Percentiles rank a stretch among this genome's conserved stretches.
Evolutionary conservation across 2,329 filamentous ascomycete species (phyloP).

Genomic region (Orbilia javanica): DNA sequence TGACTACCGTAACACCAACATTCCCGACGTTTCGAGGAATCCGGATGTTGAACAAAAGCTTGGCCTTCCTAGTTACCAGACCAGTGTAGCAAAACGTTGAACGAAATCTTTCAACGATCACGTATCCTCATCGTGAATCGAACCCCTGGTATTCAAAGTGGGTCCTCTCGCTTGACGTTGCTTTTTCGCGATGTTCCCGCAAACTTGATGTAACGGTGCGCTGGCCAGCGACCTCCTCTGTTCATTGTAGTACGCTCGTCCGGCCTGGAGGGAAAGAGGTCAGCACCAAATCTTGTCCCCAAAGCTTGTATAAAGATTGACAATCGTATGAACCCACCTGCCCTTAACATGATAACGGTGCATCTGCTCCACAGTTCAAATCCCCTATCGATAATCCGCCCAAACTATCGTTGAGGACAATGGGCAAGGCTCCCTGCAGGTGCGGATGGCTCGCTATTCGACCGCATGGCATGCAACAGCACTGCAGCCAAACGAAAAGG

Average conservation of each 20-base stretch:
- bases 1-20: slow-evolving; percentile 48
- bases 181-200: slow-evolving; percentile 52
- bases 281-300: slow-evolving; percentile 11
- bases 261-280: not conserved
- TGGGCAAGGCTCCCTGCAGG: slow-evolving; percentile 5
- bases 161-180: slow-evolving; percentile 44
- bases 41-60: slow-evolving; percentile 44
- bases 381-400: slow-evolving; percentile 6
- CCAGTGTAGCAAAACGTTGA: slow-evolving; percentile 20
- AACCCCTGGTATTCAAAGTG: slow-evolving; percentile 38
- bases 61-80: slow-evolving; percentile 27
- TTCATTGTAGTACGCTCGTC: not conserved
- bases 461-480: slow-evolving; percentile 37
- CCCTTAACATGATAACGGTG: slow-evolving; percentile 37
- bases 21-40: slow-evolving; percentile 48
- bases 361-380: slow-evolving; percentile 3
- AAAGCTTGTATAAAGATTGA: slow-evolving; percentile 40
- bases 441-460: slow-evolving; percentile 20
- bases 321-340: slow-evolving; percentile 33
- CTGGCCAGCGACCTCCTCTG: slow-evolving; percentile 20
- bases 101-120: slow-evolving; percentile 10
- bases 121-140: slow-evolving; percentile 28
- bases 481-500: slow-evolving; percentile 24
- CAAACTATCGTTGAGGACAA: not conserved
- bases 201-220: slow-evolving; percentile 57